Conservation (phyloP, 2,329 filamentous ascomycete genomes). For the Colletotrichum sp. region DNA sequence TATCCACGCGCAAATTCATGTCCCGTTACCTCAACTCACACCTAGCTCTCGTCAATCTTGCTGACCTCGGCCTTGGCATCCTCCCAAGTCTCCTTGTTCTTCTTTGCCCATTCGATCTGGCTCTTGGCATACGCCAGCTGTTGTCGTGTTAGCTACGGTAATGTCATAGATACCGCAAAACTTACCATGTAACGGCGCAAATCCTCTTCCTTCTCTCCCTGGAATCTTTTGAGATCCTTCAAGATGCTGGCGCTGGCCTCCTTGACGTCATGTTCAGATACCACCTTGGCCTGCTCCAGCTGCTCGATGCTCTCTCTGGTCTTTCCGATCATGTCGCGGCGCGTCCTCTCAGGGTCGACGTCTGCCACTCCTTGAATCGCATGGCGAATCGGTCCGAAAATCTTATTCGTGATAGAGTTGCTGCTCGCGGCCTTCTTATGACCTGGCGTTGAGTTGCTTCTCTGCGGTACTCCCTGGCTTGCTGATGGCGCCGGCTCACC, state of each 20-base stretch:
- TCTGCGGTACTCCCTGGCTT: conserved; percentile 71
- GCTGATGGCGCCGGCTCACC: conserved; percentile 78
- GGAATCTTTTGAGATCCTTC: conserved; percentile 90
- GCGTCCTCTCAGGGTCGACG: conserved; percentile 90
- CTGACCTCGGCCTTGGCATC: conserved; percentile 86
- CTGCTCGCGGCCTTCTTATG: conserved; percentile 85
- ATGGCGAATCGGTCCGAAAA: conserved; percentile 94
- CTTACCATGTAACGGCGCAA: conserved; percentile 93
- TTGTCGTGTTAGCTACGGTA: neutral
- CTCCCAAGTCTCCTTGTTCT: conserved; percentile 90
- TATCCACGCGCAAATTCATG: neutral
- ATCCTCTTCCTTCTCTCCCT: conserved; percentile 94
- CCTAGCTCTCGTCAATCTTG: conserved; percentile 75
- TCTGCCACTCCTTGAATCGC: conserved; percentile 96
- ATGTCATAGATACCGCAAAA: conserved; percentile 10
- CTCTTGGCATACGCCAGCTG: conserved; percentile 91
- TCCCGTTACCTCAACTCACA: neutral
- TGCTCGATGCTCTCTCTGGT: conserved; percentile 86
- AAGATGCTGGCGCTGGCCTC: conserved; percentile 90
- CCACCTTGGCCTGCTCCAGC: conserved; percentile 88
- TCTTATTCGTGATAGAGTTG: conserved; percentile 91
- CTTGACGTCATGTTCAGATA: conserved; percentile 88
- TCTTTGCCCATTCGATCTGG: conserved; percentile 93
- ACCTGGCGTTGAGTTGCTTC: conserved; percentile 44
- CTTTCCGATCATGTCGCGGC: conserved; percentile 93